A percentile compares a stretch with the other conserved stretches of the same genome.
phyloP scores from a whole-genome alignment of 495 filamentous ascomycete species.

The Aspergillus biplanus region DNA sequence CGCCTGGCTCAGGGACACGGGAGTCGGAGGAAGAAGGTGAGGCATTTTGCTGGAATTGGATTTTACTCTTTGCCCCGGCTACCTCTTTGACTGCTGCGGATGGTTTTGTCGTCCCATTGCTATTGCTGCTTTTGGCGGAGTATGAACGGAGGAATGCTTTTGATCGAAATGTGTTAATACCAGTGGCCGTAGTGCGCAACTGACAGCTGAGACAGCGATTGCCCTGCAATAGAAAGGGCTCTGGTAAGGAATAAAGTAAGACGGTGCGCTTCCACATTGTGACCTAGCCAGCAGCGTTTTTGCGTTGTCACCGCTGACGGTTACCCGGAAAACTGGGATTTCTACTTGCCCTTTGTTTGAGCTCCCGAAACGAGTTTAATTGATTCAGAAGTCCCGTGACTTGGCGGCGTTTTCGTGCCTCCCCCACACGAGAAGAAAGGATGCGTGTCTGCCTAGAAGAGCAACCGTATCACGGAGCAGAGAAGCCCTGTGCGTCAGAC shows the following conservation, averaged over 20 bases:
- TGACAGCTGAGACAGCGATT: conserved; percentile 46
- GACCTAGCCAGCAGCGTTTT: neutral
- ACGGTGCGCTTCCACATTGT: conserved; percentile 42
- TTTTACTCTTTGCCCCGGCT: conserved; percentile 12
- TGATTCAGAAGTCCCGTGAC: conserved; percentile 36
- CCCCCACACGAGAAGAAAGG: conserved; percentile 20
- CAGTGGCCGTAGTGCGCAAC: conserved; percentile 35
- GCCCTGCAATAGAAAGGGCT: conserved; percentile 32
- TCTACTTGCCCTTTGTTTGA: neutral
- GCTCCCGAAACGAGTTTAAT: conserved; percentile 21
- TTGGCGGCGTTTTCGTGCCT: conserved; percentile 42
- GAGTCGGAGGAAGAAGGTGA: conserved; percentile 22
- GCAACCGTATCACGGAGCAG: conserved; percentile 11
- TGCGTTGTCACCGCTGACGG: too few species aligned
- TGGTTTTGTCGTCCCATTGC: conserved; percentile 7
- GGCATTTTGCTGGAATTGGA: conserved; percentile 42
- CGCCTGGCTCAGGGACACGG: conserved; percentile 42
- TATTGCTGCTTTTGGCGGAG: conserved; percentile 30
- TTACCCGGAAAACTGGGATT: neutral
- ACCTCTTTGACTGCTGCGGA: conserved; percentile 16
- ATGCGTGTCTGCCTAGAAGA: conserved; percentile 23
- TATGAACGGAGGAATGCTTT: conserved; percentile 37
- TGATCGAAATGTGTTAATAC: conserved; percentile 22
- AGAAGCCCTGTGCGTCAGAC: neutral
- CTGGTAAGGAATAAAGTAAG: conserved; percentile 24